Evolutionary conservation across 192 early-diverging fungal species (phyloP), one percentile per base, ranked within the genome.

Genomic region (Rhizophagus clarus): DNA sequence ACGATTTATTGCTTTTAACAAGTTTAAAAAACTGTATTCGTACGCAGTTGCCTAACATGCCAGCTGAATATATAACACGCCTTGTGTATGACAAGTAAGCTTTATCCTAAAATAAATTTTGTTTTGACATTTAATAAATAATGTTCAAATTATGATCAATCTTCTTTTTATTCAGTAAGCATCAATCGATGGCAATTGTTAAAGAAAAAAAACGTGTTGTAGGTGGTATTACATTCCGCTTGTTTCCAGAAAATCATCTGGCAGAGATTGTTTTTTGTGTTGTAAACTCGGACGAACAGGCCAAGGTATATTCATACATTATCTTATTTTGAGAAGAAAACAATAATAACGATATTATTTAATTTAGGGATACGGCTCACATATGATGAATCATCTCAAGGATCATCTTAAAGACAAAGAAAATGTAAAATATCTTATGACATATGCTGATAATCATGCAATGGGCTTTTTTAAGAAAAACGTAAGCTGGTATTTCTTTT

Each of bases 231-330:
- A 96, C 95, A 7, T 99, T 94, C 81, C 90, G 96, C 17, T 90
- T 96, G 12, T 99, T 99, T 84, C 88, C 89, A 74, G 84, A 89
- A 4, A 88, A 95, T n/a, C 88, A 95, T 73, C 98, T 99, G 89
- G 96, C 97, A 6, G 98, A 99, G 81, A 99, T 99, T 87, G 98
- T 99, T 17, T 99, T 99, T 88, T 98, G 95, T 77, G 98, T 97
- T 4, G 95, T 99, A 29, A 88, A 91, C 4, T 94, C 95, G 0
- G 89, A 92, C 14, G 96, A 96, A 73, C 97, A 98, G 88, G 97
- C 97, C 74, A 95, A 96, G 68, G 68, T 37, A 70, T 1, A 6
- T 70, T 42, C 10, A 22, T 70, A 40, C 4, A 15, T 70, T 24
- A 40, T 11, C 37, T 70, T 24, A 45, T 22, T 70, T 40, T 42